Conservation (phyloP, 2,329 filamentous ascomycete genomes). For the Parafenestella ontariensis region DNA sequence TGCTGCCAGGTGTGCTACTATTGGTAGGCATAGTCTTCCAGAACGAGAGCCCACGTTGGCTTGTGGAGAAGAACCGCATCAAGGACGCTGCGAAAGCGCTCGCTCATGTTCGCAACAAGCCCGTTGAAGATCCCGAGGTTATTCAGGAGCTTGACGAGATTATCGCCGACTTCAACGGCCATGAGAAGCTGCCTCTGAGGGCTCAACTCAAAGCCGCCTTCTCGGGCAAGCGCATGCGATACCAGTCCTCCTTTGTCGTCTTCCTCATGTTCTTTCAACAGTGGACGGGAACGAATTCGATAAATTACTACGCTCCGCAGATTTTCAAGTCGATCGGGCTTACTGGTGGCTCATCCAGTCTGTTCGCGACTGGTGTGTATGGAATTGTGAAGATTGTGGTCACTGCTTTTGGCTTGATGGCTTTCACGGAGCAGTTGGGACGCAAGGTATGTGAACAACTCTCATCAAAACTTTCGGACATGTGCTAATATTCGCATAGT, state of each 20-base stretch:
- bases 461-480: neutral
- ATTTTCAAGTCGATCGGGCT: conserved; percentile 55
- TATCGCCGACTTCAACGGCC: conserved; percentile 51
- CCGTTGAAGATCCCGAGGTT: conserved; percentile 46
- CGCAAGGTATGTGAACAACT: conserved; percentile 38
- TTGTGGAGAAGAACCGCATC: conserved; percentile 60
- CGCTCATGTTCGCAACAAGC: conserved; percentile 47
- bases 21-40: conserved; percentile 59
- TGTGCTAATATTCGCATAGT: conserved; percentile 17
- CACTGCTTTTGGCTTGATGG: conserved; percentile 53
- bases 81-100: conserved; percentile 54
- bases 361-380: conserved; percentile 58
- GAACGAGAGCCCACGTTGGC: conserved; percentile 61
- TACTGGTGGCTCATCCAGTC: conserved; percentile 44
- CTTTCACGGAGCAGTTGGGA: conserved; percentile 55
- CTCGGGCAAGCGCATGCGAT: conserved; percentile 49
- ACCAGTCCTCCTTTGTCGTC: conserved; percentile 52
- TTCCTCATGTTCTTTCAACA: conserved; percentile 56
- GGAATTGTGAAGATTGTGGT: conserved; percentile 56
- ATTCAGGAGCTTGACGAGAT: conserved; percentile 53
- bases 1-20: conserved; percentile 60
- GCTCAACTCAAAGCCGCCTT: conserved; percentile 50
- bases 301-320: conserved; percentile 55
- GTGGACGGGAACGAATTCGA: conserved; percentile 46
- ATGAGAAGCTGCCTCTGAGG: conserved; percentile 50